Evolutionary conservation across 2,329 filamentous ascomycete genomes (phyloP), one percentile per base, ranked within the genome.

Genomic region (Cordyceps javanica): DNA sequence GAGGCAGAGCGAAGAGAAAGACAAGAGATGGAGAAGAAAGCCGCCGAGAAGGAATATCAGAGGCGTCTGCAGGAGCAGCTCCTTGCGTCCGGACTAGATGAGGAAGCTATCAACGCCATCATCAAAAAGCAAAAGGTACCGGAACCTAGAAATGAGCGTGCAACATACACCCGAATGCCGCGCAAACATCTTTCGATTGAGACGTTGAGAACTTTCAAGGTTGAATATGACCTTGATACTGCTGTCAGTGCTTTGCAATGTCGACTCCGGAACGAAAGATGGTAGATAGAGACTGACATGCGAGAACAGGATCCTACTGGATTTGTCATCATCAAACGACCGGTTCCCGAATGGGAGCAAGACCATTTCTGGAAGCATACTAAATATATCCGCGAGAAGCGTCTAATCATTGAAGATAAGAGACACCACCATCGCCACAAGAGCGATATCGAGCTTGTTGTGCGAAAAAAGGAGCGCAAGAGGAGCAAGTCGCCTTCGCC

Each of bases 291-390:
- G n/a, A 55, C 53, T 83, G 72, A 70, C 67, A 64, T 14, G 36
- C n/a, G 13, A 10, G 8, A 56, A 42, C 62, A 85, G 77, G 86
- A 91, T 65, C 79, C 82, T 19, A 80, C 86, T 54, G 83, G 88
- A 48, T 91, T 83, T 64, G 76, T 91, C 57, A 71, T 92, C 59
- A 88, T 91, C 72, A 89, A 88, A 71, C 79, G 84, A 57, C 89
- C 83, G 83, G 83, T 91, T 53, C 81, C 83, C 4, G 85, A 90
- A 63, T 81, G 82, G 60, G 82, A 90, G 67, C 88, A 90, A 66
- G 82, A 90, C 59, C 75, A 83, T 58, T 79, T 91, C 50, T 92
- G 89, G 80, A 80, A 82, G 44, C 87, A 91, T 71, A 90, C 88
- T 3, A 79, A 78, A 60, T 74, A 79, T 44, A 69, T 90, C 61